Conservation (phyloP, 2,329 filamentous ascomycete genomes). For the Thelonectria blattea region DNA sequence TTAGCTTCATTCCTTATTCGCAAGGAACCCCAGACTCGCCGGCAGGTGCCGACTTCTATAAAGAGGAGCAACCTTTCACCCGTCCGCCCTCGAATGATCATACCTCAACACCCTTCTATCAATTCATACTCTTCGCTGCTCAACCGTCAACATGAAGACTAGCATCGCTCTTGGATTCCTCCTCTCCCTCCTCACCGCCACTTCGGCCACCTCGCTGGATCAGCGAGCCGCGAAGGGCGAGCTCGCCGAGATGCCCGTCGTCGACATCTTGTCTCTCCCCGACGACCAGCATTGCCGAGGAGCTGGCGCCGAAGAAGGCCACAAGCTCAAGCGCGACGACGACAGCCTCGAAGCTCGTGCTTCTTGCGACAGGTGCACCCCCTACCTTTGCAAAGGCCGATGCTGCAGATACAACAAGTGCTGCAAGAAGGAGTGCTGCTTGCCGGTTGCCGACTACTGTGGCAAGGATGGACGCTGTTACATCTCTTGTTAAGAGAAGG, state of each 20-base stretch:
- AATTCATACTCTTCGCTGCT: background rate
- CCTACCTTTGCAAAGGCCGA: conserved; percentile 2
- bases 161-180: background rate
- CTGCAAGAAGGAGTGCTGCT: conserved; percentile 4
- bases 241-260: background rate
- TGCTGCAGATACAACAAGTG: conserved; percentile 6
- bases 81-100: background rate
- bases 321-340: background rate
- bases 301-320: background rate
- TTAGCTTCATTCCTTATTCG: background rate
- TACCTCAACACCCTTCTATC: background rate
- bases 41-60: background rate
- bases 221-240: background rate
- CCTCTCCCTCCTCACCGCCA: background rate
- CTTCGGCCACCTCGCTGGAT: background rate
- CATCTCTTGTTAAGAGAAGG: background rate
- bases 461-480: conserved; percentile 5
- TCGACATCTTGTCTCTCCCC: background rate
- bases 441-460: conserved; percentile 2
- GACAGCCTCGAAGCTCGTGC: background rate
- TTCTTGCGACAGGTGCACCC: background rate
- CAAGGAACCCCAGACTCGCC: background rate
- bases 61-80: background rate
- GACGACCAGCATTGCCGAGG: background rate
- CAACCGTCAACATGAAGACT: conserved; percentile 2